Conservation (phyloP, 176 grass and related monocot genomes). For the Sorghum bicolor region Sorghum_bicolor_NCBIv3 NC_012877.2:15932001-15932500, state of each 20-base stretch:
- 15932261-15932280: background rate
- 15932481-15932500: background rate
- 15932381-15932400: background rate
- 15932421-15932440: background rate
- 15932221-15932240: background rate
- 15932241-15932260: background rate
- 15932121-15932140: background rate
- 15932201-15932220: background rate
- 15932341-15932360: background rate
- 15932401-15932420: background rate
- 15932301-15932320: background rate
- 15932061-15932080: background rate
- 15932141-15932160: background rate
- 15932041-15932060: conserved; percentile 10
- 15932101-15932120: background rate
- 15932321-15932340: background rate
- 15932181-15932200: background rate
- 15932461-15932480: background rate
- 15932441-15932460: background rate
- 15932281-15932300: background rate
- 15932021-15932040: conserved; percentile 4
- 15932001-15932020: conserved; percentile 62
- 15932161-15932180: background rate
- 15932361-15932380: background rate
- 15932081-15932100: background rate